A percentile compares a stretch with the other conserved stretches of the same genome.
These are phyloP conservation scores for Candida pini DNA, from an alignment of 805 yeast genomes.

Conservation along the genomic window DNA sequence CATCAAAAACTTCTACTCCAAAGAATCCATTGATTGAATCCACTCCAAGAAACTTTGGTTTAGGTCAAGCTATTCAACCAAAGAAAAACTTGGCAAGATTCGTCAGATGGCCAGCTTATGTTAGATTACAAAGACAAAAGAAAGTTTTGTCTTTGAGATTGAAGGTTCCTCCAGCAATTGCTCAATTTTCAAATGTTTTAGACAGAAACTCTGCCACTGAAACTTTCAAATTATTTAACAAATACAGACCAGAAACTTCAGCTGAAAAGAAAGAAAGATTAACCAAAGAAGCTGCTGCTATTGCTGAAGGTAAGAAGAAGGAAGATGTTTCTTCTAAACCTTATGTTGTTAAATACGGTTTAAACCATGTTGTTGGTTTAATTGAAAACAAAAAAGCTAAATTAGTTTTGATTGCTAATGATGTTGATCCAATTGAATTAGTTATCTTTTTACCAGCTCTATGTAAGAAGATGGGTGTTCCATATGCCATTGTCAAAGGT, in stretches of 20 bases:
- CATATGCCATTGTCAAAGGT: conserved; percentile 95
- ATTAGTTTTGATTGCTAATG: conserved; percentile 93
- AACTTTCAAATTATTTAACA: conserved; percentile 92
- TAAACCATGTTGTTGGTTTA: conserved; percentile 94
- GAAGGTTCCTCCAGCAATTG: conserved; percentile 95
- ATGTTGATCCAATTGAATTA: conserved; percentile 96
- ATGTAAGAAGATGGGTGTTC: conserved; percentile 97
- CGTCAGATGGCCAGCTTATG: conserved; percentile 97
- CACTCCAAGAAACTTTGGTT: conserved; percentile 86
- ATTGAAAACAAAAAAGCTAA: conserved; percentile 97
- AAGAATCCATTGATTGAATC: conserved; percentile 83
- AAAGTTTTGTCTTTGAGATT: conserved; percentile 88
- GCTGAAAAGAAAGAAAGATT: conserved; percentile 97
- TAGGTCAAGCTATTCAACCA: conserved; percentile 90
- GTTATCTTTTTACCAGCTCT: conserved; percentile 95
- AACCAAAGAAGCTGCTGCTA: conserved; percentile 95
- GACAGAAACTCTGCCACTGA: conserved; percentile 98
- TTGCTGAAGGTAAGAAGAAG: conserved; percentile 94
- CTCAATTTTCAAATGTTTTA: conserved; percentile 90
- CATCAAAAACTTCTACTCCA: conserved; percentile 40
- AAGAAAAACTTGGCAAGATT: conserved; percentile 91
- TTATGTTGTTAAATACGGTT: conserved; percentile 91
- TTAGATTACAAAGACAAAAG: conserved; percentile 96
- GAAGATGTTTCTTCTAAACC: conserved; percentile 96
- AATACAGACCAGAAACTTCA: conserved; percentile 95